A percentile compares a stretch with the other conserved stretches of the same genome.
Conservation (phyloP, 345 rosid species). For the Eucalyptus marginata region DNA sequence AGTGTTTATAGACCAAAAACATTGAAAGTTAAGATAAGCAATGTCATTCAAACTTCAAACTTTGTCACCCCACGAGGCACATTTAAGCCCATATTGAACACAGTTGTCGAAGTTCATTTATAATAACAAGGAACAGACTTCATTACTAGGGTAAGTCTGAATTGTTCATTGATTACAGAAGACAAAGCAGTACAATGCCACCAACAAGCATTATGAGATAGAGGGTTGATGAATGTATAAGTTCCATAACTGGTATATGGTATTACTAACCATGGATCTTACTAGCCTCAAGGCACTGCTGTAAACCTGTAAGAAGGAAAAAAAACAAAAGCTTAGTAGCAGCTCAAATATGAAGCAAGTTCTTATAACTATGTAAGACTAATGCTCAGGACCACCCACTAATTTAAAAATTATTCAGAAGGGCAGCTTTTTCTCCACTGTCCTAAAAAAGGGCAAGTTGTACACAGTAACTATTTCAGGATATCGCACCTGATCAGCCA, state of each 20-base stretch:
- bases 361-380: not conserved
- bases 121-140: not conserved
- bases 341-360: not conserved
- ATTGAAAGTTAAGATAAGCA: not conserved
- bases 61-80: not conserved
- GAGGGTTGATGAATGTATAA: not conserved
- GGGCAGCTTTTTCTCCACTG: not conserved
- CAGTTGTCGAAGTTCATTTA: not conserved
- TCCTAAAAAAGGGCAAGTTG: not conserved
- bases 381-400: not conserved
- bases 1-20: not conserved
- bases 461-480: not conserved
- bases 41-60: not conserved
- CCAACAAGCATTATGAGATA: not conserved
- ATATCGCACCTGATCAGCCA: not conserved
- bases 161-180: not conserved
- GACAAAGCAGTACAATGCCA: not conserved
- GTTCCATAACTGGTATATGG: not conserved
- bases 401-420: not conserved
- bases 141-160: not conserved
- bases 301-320: conserved; percentile 46
- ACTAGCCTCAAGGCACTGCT: conserved; percentile 96
- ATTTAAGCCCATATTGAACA: not conserved
- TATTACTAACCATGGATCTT: conserved; percentile 82
- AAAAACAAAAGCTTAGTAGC: not conserved